Percentiles rank a stretch among this genome's conserved stretches.
Evolutionary conservation across 2,329 filamentous ascomycete species (phyloP).

Genomic region (Monosporascus sp.): DNA sequence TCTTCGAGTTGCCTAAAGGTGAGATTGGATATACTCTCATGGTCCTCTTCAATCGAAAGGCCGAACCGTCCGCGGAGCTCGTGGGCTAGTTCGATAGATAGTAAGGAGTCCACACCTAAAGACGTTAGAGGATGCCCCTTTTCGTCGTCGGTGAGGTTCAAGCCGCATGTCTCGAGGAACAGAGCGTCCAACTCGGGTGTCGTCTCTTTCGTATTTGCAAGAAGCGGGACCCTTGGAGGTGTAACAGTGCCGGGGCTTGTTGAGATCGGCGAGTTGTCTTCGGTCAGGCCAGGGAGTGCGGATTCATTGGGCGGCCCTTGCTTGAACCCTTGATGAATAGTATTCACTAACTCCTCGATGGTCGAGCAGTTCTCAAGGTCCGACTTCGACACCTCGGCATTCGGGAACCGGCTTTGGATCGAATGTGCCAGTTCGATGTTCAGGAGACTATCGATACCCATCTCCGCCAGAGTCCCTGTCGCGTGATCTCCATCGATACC

Average conservation of each 20-base stretch:
- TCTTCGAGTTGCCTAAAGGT: slow-evolving; percentile 6
- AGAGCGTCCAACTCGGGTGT: slow-evolving; percentile 6
- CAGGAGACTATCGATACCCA: slow-evolving; percentile 22
- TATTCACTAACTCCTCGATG: slow-evolving; percentile 1
- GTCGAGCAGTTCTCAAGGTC: slow-evolving; percentile 4
- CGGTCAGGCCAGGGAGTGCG: not conserved
- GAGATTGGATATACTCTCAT: slow-evolving; percentile 6
- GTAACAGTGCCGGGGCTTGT: not conserved
- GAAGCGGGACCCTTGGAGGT: not conserved
- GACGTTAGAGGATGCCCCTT: slow-evolving; percentile 6
- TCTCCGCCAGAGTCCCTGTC: slow-evolving; percentile 10
- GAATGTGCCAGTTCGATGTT: slow-evolving; percentile 18
- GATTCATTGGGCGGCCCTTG: not conserved
- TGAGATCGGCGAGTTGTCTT: not conserved
- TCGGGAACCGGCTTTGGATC: slow-evolving; percentile 3
- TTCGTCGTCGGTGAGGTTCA: slow-evolving; percentile 10
- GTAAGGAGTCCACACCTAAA: slow-evolving; percentile 21
- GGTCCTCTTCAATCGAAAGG: slow-evolving; percentile 11
- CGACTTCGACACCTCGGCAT: not conserved
- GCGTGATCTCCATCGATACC: slow-evolving; percentile 41
- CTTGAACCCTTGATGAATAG: slow-evolving; percentile 8
- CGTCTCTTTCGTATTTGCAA: too few species aligned
- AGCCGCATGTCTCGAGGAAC: slow-evolving; percentile 19
- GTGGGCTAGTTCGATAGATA: slow-evolving; percentile 18
- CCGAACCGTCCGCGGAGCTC: slow-evolving; percentile 15